Evolutionary conservation across 495 filamentous ascomycete genomes (phyloP).

Genomic region (Polyplosphaeria fusca): DNA sequence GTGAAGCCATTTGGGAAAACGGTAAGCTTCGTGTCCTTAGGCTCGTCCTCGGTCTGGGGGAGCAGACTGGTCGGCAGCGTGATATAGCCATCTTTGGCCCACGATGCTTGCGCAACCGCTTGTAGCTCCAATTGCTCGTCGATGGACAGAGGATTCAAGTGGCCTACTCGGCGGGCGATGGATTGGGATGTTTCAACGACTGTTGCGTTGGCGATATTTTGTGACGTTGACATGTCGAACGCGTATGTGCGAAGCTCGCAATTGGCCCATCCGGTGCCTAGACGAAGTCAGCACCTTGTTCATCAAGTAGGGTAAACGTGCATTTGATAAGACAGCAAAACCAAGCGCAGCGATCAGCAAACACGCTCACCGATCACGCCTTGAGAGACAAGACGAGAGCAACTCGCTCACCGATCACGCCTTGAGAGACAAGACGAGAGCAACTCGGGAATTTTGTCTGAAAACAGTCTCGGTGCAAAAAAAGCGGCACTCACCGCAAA

Average conservation of each 20-base stretch:
- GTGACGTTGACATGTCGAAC: slow-evolving; percentile 55
- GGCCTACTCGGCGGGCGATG: slow-evolving; percentile 51
- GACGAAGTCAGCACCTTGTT: background rate
- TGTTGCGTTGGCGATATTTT: slow-evolving; percentile 51
- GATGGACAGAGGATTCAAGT: slow-evolving; percentile 50
- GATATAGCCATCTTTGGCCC: slow-evolving; percentile 14
- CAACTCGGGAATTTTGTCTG: no score
- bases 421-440: background rate
- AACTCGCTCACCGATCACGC: background rate
- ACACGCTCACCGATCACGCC: background rate
- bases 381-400: background rate
- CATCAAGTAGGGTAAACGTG: background rate
- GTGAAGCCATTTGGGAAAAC: no score
- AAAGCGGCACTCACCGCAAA: slow-evolving; percentile 8
- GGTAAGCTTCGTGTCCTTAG: slow-evolving; percentile 14
- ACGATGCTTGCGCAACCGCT: slow-evolving; percentile 16
- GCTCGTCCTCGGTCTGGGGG: background rate
- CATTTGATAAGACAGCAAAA: background rate
- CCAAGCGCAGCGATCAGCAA: background rate
- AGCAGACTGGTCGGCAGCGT: background rate
- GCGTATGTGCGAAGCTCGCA: slow-evolving; percentile 74
- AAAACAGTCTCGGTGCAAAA: no score
- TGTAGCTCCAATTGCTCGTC: slow-evolving; percentile 46
- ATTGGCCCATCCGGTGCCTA: slow-evolving; percentile 81
- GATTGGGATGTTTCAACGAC: slow-evolving; percentile 53